Base-by-base conservation (phyloP, 179 eudicot genomes). In the Heliamphora pulchella region DNA sequence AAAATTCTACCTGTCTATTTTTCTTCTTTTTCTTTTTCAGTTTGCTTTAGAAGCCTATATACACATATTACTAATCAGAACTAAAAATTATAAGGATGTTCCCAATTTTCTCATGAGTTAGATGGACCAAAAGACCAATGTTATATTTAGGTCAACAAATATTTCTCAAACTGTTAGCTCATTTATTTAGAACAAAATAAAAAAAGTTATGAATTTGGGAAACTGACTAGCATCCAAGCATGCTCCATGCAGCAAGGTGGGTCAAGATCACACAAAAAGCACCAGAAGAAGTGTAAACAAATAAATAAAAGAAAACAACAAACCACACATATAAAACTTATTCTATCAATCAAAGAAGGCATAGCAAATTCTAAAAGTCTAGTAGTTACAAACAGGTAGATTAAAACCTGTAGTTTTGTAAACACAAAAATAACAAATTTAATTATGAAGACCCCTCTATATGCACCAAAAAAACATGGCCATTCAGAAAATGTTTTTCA, bases 301-400 rank as follows among this genome's bases (percentile, higher is more conserved):
- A 64, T 4, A 46, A 44, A n/a, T 8, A 54, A 9, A 69, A 44
- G 10, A 46, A 69, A 69, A 44, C 58, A 48, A 22, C 54, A 14
- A 72, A 72, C 14, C 22, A 71, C 46, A 8, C 62, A 31, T 17
- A 0, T n/a, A 10, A 73, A 10, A 22, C 46, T 2, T 20, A 46
- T 53, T 53, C 62, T 20, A 73, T 22, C 61, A 53, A 73, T 1
- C 75, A 72, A 9, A 4, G 9, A 11, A 20, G 22, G 39, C 8
- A 73, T 39, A 73, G 43, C 55, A 18, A 73, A 14, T 51, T 53
- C 18, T 10, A 53, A 72, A 22, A 72, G 43, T 8, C 85, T 31
- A 61, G 15, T 10, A 11, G 59, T 31, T 2, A 57, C 18, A 74
- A 74, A 41, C 18, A 13, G 41, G 43, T 11, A 51, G 46, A 53